Percentiles rank a stretch among this genome's conserved stretches.
Conservation (phyloP, 805 yeast genomes). For the Yarrowia phangngaensis region DNA sequence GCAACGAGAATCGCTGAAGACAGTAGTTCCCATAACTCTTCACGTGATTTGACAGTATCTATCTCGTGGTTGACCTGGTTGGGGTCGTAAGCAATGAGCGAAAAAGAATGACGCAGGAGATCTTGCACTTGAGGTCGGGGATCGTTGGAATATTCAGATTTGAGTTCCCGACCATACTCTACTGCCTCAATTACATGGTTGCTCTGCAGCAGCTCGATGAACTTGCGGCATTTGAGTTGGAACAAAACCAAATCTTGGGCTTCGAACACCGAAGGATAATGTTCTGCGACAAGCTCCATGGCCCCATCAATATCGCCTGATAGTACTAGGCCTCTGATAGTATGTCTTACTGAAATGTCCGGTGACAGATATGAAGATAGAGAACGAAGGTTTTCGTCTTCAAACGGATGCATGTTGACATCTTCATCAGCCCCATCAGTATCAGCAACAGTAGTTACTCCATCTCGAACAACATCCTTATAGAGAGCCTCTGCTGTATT, state of each 20-base stretch:
- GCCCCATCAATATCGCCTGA: constrained; percentile 48
- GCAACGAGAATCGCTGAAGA: constrained; percentile 45
- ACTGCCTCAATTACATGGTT: constrained; percentile 40
- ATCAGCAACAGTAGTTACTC: constrained; percentile 20
- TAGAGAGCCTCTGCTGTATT: constrained; percentile 53
- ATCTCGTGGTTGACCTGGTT: constrained; percentile 37
- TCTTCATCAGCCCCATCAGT: too few relatives aligned
- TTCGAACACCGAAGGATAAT: constrained; percentile 43
- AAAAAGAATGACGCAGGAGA: constrained; percentile 47
- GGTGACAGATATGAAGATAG: constrained; percentile 40
- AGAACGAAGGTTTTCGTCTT: constrained; percentile 35
- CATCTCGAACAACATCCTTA: constrained; percentile 44
- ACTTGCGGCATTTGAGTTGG: constrained; percentile 45
- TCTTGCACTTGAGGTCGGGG: constrained; percentile 40
- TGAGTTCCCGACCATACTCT: constrained; percentile 43
- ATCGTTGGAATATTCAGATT: constrained; percentile 36
- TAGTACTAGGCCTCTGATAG: constrained; percentile 44
- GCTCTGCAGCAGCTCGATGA: constrained; percentile 42
- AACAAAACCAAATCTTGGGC: constrained; percentile 41
- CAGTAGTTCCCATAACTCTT: constrained; percentile 44
- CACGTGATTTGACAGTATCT: constrained; percentile 16
- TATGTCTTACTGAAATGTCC: constrained; percentile 45
- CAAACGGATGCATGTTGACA: constrained; percentile 30
- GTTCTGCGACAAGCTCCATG: constrained; percentile 40
- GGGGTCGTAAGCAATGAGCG: constrained; percentile 49